A percentile compares a stretch with the other conserved stretches of the same genome.
Conservation (phyloP, 768 basidiomycete species). For the Leccinum arenicola region DNA sequence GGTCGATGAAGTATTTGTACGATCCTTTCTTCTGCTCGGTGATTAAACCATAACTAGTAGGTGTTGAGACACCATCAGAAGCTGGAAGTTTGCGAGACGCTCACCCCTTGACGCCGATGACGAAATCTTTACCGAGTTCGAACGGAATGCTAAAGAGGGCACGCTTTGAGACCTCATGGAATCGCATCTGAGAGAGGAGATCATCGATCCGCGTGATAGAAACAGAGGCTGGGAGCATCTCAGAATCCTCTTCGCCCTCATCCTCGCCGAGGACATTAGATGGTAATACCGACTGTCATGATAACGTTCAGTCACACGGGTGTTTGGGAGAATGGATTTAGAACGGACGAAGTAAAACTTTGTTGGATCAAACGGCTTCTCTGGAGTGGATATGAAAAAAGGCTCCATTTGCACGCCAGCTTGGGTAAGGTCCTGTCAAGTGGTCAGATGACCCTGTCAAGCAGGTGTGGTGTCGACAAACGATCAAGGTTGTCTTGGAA, state of each 20-base stretch:
- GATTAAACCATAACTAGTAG: conserved; percentile 75
- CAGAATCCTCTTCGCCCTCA: conserved; percentile 49
- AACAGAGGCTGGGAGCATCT: conserved; percentile 61
- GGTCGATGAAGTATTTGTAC: conserved; percentile 81
- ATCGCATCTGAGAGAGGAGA: conserved; percentile 74
- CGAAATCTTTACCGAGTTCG: conserved; percentile 67
- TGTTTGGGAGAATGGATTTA: neutral
- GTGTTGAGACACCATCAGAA: conserved; percentile 4
- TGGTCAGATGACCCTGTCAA: neutral
- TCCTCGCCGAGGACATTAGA: conserved; percentile 44
- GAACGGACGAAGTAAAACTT: conserved; percentile 76
- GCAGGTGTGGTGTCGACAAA: conserved; percentile 31
- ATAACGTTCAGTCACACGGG: conserved; percentile 5
- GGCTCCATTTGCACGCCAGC: conserved; percentile 79
- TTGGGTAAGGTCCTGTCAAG: conserved; percentile 71
- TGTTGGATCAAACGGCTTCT: conserved; percentile 64
- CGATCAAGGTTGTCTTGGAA: conserved; percentile 68
- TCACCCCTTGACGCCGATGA: conserved; percentile 81
- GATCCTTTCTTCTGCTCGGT: conserved; percentile 83
- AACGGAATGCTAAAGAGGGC: conserved; percentile 81
- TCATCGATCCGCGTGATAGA: conserved; percentile 79
- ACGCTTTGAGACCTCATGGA: conserved; percentile 81
- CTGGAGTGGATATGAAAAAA: conserved; percentile 78
- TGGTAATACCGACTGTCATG: conserved; percentile 54
- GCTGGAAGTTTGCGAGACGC: conserved; percentile 18